phyloP scores from a whole-genome alignment of 768 basidiomycete genomes.

The Suillus discolor region DNA sequence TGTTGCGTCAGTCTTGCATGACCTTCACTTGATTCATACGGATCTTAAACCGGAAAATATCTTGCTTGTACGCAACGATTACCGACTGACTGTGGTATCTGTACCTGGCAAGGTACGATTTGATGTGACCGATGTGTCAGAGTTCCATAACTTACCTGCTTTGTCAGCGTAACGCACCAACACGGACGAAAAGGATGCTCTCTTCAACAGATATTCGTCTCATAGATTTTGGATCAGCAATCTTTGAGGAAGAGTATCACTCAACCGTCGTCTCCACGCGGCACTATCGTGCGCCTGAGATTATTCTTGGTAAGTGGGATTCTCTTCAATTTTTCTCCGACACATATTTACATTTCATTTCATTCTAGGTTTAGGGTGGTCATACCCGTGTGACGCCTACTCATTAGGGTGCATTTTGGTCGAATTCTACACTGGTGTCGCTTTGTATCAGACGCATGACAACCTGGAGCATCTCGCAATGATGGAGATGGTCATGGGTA shows the following conservation, averaged over 20 bases:
- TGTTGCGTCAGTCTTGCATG: slow-evolving; percentile 74
- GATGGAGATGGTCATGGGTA: slow-evolving; percentile 99
- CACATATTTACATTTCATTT: slow-evolving; percentile 17
- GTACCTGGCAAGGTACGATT: slow-evolving; percentile 64
- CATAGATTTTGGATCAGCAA: slow-evolving; percentile 98
- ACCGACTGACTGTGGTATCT: slow-evolving; percentile 58
- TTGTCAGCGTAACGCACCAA: slow-evolving; percentile 60
- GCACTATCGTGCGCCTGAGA: slow-evolving; percentile 98
- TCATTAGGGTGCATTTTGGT: slow-evolving; percentile 98
- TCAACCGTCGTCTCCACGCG: slow-evolving; percentile 97
- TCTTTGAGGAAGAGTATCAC: slow-evolving; percentile 97
- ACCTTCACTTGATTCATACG: slow-evolving; percentile 90
- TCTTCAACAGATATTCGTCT: slow-evolving; percentile 89
- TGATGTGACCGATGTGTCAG: slow-evolving; percentile 8
- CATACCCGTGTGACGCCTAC: slow-evolving; percentile 97
- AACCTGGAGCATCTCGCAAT: slow-evolving; percentile 99
- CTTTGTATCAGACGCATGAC: slow-evolving; percentile 99
- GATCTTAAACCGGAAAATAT: slow-evolving; percentile 99
- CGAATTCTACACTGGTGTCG: slow-evolving; percentile 96
- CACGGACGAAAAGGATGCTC: slow-evolving; percentile 77
- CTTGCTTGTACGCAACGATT: slow-evolving; percentile 85
- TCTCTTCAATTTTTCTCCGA: slow-evolving; percentile 4
- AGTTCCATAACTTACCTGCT: slow-evolving; percentile 17
- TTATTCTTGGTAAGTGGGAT: slow-evolving; percentile 83
- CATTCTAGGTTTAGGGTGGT: slow-evolving; percentile 89